Conservation (phyloP, 768 basidiomycete species). For the Agaricus blazei region DNA sequence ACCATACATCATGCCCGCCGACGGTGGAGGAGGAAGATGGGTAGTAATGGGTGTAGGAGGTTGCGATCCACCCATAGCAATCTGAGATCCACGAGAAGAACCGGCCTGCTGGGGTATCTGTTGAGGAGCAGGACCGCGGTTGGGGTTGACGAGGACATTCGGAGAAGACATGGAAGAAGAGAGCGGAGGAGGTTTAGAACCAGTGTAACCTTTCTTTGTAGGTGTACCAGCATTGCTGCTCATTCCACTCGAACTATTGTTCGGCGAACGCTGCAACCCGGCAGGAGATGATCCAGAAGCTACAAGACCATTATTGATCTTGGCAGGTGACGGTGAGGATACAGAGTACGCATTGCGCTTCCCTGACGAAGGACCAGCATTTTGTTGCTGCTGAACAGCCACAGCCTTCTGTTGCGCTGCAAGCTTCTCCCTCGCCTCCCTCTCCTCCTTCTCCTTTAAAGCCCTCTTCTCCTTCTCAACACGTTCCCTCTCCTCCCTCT, state of each 20-base stretch:
- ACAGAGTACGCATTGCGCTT: constrained; percentile 47
- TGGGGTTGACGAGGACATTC: constrained; percentile 14
- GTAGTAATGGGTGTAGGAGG: constrained; percentile 36
- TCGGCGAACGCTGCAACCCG: constrained; percentile 35
- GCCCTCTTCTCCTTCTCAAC: constrained; percentile 25
- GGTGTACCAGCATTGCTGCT: constrained; percentile 29
- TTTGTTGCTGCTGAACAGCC: constrained; percentile 19
- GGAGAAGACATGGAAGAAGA: constrained; percentile 16
- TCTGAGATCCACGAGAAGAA: constrained; percentile 16
- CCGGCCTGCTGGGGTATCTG: constrained; percentile 10
- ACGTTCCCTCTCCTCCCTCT: constrained; percentile 24
- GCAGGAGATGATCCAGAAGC: constrained; percentile 40
- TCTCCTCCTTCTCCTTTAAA: constrained; percentile 20
- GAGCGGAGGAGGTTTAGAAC: constrained; percentile 26
- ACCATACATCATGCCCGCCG: constrained; percentile 42
- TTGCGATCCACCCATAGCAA: constrained; percentile 33
- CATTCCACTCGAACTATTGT: constrained; percentile 21
- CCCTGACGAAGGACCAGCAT: constrained; percentile 20
- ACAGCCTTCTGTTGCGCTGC: constrained; percentile 43
- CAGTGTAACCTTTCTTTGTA: constrained; percentile 56
- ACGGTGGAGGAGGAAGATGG: constrained; percentile 38
- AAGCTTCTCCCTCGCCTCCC: constrained; percentile 24
- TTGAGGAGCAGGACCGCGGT: constrained; percentile 27
- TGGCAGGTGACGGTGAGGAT: constrained; percentile 29
- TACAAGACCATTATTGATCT: constrained; percentile 26